Conservation (phyloP, 192 early-diverging fungal genomes). For the Coemansia sp. region DNA sequence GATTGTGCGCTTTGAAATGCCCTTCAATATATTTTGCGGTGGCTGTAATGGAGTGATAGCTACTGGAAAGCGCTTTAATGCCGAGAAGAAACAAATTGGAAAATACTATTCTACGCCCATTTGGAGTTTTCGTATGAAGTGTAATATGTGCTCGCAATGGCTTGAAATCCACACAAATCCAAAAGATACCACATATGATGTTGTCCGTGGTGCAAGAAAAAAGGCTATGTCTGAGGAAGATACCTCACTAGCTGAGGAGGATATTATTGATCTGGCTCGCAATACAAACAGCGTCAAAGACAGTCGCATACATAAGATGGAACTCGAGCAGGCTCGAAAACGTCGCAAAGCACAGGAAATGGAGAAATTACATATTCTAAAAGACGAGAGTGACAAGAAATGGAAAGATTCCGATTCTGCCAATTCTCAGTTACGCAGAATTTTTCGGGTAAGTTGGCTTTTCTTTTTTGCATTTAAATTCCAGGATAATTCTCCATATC, state of each 20-base stretch:
- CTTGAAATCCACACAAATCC: constrained; percentile 95
- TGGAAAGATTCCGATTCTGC: constrained; percentile 80
- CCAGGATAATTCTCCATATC: too few relatives aligned
- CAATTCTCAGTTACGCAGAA: constrained; percentile 68
- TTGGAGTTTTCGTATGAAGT: constrained; percentile 90
- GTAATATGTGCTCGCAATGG: constrained; percentile 80
- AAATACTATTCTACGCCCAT: constrained; percentile 87
- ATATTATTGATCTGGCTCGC: constrained; percentile 61
- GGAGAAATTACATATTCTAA: constrained; percentile 55
- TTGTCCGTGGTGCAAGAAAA: constrained; percentile 66
- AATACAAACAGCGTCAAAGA: constrained; percentile 37
- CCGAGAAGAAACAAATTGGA: constrained; percentile 90
- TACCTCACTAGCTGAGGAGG: constrained; percentile 58
- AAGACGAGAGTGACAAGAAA: constrained; percentile 61
- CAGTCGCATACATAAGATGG: constrained; percentile 54
- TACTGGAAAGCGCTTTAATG: constrained; percentile 91
- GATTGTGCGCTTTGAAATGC: constrained; percentile 83
- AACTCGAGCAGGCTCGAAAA: constrained; percentile 57
- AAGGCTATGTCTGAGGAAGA: constrained; percentile 76
- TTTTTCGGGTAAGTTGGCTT: constrained; percentile 57
- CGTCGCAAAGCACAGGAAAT: constrained; percentile 47
- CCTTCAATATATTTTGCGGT: constrained; percentile 87
- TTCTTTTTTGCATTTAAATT: too few relatives aligned
- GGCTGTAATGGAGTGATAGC: constrained; percentile 84
- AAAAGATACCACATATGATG: constrained; percentile 57